Evolutionary conservation across 257 asterid species (phyloP).

Genomic region (Salvia miltiorrhiza): DNA sequence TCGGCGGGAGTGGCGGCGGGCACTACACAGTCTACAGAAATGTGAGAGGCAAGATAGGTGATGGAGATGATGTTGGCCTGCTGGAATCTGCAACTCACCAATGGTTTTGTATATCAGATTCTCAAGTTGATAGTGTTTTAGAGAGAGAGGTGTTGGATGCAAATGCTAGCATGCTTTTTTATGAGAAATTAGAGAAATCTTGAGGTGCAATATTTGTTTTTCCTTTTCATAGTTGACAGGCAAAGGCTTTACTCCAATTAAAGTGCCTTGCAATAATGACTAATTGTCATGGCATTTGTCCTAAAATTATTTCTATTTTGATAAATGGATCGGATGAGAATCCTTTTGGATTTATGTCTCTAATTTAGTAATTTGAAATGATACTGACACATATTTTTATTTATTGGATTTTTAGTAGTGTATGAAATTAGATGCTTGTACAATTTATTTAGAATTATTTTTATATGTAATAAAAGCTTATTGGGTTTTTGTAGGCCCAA

Average conservation of each 20-base stretch:
- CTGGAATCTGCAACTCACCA: conserved; percentile 49
- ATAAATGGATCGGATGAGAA: background rate
- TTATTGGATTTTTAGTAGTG: no score
- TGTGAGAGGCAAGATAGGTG: conserved; percentile 42
- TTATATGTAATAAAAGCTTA: no score
- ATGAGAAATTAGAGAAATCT: conserved; percentile 48
- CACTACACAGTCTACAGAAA: conserved; percentile 86
- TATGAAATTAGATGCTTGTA: no score
- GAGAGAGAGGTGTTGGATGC: conserved; percentile 76
- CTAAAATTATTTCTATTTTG: background rate
- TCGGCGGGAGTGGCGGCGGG: conserved; percentile 69
- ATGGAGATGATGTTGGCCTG: conserved; percentile 45
- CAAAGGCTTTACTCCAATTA: background rate
- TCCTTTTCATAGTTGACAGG: background rate
- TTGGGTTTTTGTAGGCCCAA: no score
- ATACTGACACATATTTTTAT: no score
- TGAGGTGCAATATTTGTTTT: background rate
- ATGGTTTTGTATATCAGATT: conserved; percentile 89
- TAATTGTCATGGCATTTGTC: background rate
- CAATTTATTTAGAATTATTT: no score
- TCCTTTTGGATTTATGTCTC: background rate
- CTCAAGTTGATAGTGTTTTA: conserved; percentile 55
- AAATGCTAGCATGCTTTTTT: conserved; percentile 80
- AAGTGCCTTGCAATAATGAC: background rate
- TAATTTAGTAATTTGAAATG: no score